Percentiles rank a stretch among this genome's conserved stretches.
Evolutionary conservation across 345 rosid species (phyloP).

Genomic region (Rhodomyrtus tomentosa): DNA sequence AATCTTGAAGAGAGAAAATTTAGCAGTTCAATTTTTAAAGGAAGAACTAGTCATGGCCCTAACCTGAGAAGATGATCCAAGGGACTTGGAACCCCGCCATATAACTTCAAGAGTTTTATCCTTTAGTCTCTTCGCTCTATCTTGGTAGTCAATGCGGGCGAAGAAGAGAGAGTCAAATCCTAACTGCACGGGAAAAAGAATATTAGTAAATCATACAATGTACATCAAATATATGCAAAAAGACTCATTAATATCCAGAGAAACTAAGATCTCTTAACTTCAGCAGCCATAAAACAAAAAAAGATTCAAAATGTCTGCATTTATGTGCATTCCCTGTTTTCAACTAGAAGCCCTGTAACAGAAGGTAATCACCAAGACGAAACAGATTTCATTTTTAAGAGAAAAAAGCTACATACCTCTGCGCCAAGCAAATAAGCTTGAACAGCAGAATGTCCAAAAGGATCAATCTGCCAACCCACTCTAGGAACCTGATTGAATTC

Average conservation of each 20-base stretch:
- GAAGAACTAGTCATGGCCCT: background rate
- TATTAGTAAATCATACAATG: background rate
- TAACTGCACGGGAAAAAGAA: constrained; percentile 34
- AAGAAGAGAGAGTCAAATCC: constrained; percentile 91
- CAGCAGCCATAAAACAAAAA: background rate
- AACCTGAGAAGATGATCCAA: constrained; percentile 89
- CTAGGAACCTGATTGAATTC: constrained; percentile 80
- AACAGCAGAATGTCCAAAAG: constrained; percentile 92
- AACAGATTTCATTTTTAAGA: background rate
- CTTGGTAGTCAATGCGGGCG: constrained; percentile 96
- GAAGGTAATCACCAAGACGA: background rate
- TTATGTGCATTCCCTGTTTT: background rate
- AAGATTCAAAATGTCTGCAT: background rate
- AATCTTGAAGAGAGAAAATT: background rate
- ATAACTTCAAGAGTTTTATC: constrained; percentile 87
- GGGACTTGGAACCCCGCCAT: constrained; percentile 88
- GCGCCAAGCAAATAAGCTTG: constrained; percentile 94
- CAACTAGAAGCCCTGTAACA: background rate
- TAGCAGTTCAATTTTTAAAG: background rate
- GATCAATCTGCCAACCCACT: constrained; percentile 99
- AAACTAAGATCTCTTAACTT: background rate
- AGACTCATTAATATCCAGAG: background rate
- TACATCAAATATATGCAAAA: background rate
- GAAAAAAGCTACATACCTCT: constrained; percentile 36
- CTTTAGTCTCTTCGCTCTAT: constrained; percentile 66